Evolutionary conservation across 2,329 filamentous ascomycete genomes (phyloP).

Genomic region (Fusarium succisae): DNA sequence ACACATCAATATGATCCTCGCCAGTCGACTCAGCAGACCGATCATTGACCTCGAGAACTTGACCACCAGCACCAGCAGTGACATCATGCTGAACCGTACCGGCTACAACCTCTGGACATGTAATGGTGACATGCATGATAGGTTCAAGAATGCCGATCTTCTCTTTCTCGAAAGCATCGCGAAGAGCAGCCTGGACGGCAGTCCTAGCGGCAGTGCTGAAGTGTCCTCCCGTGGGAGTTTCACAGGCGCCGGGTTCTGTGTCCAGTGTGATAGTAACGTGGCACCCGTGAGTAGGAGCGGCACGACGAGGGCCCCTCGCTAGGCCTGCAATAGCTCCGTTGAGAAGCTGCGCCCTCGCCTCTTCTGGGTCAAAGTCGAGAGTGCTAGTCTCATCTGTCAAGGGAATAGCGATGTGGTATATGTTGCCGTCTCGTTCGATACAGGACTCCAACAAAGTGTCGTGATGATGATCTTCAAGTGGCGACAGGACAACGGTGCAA

Average conservation of each 20-base stretch:
- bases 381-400: conserved; percentile 59
- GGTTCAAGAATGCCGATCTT: conserved; percentile 84
- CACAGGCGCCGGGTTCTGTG: conserved; percentile 61
- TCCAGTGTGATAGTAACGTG: conserved; percentile 76
- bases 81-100: conserved; percentile 87
- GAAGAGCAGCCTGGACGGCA: conserved; percentile 76
- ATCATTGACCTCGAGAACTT: conserved; percentile 76
- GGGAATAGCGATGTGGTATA: conserved; percentile 64
- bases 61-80: conserved; percentile 74
- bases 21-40: conserved; percentile 52
- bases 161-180: conserved; percentile 63
- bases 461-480: conserved; percentile 58
- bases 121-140: conserved; percentile 90
- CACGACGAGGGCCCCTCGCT: conserved; percentile 82
- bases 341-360: conserved; percentile 68
- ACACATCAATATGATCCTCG: conserved; percentile 68
- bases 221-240: conserved; percentile 73
- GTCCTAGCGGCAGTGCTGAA: conserved; percentile 68
- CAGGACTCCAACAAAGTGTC: conserved; percentile 53
- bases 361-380: conserved; percentile 60
- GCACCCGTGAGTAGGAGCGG: conserved; percentile 82
- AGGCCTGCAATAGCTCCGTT: conserved; percentile 87
- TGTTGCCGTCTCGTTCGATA: conserved; percentile 75
- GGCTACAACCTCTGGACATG: conserved; percentile 82
- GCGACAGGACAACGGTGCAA: conserved; percentile 75